phyloP scores from a whole-genome alignment of 2,329 filamentous ascomycete species.

The Paraphaeosphaeria minitans region DNA sequence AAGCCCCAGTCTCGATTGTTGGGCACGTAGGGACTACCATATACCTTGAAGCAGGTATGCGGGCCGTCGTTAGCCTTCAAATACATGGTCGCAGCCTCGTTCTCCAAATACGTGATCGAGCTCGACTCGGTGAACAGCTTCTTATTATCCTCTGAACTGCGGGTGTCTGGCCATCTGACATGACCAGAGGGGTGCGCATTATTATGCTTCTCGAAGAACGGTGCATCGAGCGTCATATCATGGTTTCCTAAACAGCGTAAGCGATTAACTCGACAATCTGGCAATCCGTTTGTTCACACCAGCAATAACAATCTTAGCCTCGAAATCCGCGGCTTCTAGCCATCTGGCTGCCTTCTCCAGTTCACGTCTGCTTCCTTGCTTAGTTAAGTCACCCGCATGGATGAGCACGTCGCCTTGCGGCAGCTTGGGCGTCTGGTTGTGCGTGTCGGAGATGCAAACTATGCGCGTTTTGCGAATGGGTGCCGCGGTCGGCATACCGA shows the following conservation, averaged over 20 bases:
- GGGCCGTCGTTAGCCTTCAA: conserved; percentile 62
- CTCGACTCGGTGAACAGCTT: conserved; percentile 56
- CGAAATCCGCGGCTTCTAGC: conserved; percentile 70
- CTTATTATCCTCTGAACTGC: conserved; percentile 61
- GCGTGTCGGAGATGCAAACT: conserved; percentile 78
- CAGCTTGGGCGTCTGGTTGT: conserved; percentile 68
- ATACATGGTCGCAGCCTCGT: conserved; percentile 60
- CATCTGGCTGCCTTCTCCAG: conserved; percentile 67
- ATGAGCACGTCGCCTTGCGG: conserved; percentile 76
- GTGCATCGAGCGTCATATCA: conserved; percentile 71
- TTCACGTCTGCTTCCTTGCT: conserved; percentile 65
- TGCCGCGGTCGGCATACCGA: conserved; percentile 7
- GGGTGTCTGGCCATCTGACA: conserved; percentile 62
- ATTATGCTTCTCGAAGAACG: conserved; percentile 59
- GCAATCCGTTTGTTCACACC: conserved; percentile 49
- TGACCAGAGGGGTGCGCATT: conserved; percentile 48
- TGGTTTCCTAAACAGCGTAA: conserved; percentile 66
- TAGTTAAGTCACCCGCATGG: conserved; percentile 77
- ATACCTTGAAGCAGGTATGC: conserved; percentile 67
- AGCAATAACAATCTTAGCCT: conserved; percentile 72
- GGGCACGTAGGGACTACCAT: conserved; percentile 72
- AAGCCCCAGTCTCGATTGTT: conserved; percentile 68
- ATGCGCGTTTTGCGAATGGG: conserved; percentile 46
- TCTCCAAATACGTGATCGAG: conserved; percentile 68
- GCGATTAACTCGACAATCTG: not conserved